These are phyloP conservation scores for Phialophora tarda DNA, from an alignment of 2,329 filamentous ascomycete genomes.

Conservation along the genomic window DNA sequence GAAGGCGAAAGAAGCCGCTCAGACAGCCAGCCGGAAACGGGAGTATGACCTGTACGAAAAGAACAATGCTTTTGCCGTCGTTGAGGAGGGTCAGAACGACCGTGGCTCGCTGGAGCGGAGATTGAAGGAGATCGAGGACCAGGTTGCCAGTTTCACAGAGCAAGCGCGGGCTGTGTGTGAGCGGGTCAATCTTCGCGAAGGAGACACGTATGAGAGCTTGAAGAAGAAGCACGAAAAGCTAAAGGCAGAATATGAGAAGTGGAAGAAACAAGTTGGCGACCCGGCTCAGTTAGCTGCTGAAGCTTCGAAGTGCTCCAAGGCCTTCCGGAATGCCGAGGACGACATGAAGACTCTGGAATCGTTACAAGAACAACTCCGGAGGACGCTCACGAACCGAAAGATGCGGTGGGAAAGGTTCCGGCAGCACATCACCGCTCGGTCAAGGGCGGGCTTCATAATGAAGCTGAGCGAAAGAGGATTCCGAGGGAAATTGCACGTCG, in stretches of 20 bases:
- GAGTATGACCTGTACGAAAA: constrained; percentile 62
- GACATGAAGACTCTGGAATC: constrained; percentile 48
- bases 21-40: constrained; percentile 42
- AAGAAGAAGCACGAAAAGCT: constrained; percentile 59
- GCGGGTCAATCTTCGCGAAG: constrained; percentile 67
- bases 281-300: constrained; percentile 67
- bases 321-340: constrained; percentile 46
- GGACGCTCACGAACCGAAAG: constrained; percentile 71
- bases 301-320: constrained; percentile 46
- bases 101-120: constrained; percentile 56
- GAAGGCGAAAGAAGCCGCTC: constrained; percentile 17
- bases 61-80: constrained; percentile 62
- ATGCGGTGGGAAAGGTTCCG: constrained; percentile 82
- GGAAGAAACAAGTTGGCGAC: constrained; percentile 64
- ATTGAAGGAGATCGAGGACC: constrained; percentile 41
- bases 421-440: constrained; percentile 80
- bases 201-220: constrained; percentile 64
- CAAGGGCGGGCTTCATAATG: constrained; percentile 84
- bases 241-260: constrained; percentile 62
- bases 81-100: constrained; percentile 57
- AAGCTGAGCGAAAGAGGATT: constrained; percentile 89
- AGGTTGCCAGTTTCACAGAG: constrained; percentile 60
- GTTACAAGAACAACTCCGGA: constrained; percentile 56
- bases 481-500: constrained; percentile 77
- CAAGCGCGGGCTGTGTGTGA: constrained; percentile 62